Base-by-base conservation (phyloP, 805 yeast genomes). In the Wickerhamomyces mucosus region DNA sequence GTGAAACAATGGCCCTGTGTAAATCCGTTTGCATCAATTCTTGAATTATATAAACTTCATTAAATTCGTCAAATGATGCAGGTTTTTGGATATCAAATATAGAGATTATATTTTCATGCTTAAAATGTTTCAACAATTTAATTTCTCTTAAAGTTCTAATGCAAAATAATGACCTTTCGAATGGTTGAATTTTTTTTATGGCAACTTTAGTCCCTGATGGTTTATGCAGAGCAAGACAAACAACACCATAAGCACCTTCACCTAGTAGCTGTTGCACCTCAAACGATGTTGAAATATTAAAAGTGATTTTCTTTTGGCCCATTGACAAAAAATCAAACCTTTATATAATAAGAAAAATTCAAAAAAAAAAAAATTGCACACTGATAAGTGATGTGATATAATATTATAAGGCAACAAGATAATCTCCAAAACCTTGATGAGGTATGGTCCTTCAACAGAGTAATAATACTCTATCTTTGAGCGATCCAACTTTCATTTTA, bases 201-300 rank as follows among this genome's bases (percentile, higher is more conserved):
- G 97, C 97, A n/a, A 89, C 96, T 41, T 75, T 75, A 44, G 80
- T 88, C 33, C 79, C 78, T 2, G 92, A 72, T 6, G 95, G 95
- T 48, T 73, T 72, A 56, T 89, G 95, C 9, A 77, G 58, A 0
- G 96, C 96, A 9, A 89, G 74, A 55, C 96, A 77, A 9, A 89
- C 97, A 10, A 88, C 75, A 6, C 97, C 97, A 51, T 89, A 89
- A 1, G 97, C 96, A 14, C 97, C 97, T 56, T 86, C 95, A 7
- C 97, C 97, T 2, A 89, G 77, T 12, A 89, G 72, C 42, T 83
- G 85, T 31, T 78, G 65, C 28, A 89, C 75, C 54, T 85, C 85
- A 56, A 88, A 89, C 49, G 83, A 86, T 39, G 80, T 82, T 18
- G 88, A 76, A 18, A 89, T 89, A 53, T 85, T 84, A 65, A 89